These are phyloP conservation scores for Mitragyna speciosa DNA, from an alignment of 257 asterid genomes.

Conservation along the genomic window DNA sequence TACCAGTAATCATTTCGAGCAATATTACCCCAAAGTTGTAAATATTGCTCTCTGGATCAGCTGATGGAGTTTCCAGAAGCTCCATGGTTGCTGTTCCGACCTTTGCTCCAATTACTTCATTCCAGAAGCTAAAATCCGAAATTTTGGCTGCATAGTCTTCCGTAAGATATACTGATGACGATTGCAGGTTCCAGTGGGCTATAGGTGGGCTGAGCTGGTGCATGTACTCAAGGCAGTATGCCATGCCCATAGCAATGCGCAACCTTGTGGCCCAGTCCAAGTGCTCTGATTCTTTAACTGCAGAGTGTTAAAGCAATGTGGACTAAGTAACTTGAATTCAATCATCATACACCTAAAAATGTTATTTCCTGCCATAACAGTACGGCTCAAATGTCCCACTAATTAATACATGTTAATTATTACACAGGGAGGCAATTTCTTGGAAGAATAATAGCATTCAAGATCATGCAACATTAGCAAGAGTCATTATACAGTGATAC, in stretches of 20 bases:
- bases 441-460: not conserved
- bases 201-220: conserved; percentile 75
- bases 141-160: conserved; percentile 87
- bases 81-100: conserved; percentile 47
- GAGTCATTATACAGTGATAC: not conserved
- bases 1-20: conserved; percentile 82
- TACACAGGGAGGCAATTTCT: not conserved
- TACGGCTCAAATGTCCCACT: not conserved
- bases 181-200: conserved; percentile 61
- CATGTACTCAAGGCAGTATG: conserved; percentile 72
- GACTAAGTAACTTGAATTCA: not conserved
- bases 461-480: not conserved
- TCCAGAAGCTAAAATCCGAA: conserved; percentile 39
- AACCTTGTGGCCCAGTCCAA: conserved; percentile 83
- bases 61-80: conserved; percentile 40
- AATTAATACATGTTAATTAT: not conserved
- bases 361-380: not conserved
- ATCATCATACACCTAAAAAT: not conserved
- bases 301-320: conserved; percentile 13
- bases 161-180: conserved; percentile 69
- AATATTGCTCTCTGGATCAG: conserved; percentile 53
- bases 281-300: conserved; percentile 83
- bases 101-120: conserved; percentile 53
- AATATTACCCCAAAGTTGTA: conserved; percentile 69
- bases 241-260: conserved; percentile 74